A percentile compares a stretch with the other conserved stretches of the same genome.
Conservation (phyloP, 2,329 filamentous ascomycete genomes). For the Neofusicoccum cordaticola region DNA sequence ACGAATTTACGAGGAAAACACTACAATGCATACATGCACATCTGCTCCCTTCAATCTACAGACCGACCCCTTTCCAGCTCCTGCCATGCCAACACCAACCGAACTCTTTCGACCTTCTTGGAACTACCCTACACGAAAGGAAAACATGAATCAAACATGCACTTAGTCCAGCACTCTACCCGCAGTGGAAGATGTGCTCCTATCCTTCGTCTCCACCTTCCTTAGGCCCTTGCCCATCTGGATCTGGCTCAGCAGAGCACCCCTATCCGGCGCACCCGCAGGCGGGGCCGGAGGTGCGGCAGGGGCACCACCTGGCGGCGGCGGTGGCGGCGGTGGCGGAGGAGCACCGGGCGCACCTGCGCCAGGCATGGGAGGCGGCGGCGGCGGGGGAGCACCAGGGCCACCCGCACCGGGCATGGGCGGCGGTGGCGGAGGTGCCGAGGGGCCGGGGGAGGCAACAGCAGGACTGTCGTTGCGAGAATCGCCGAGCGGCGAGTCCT, state of each 20-base stretch:
- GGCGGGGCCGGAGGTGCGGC: constrained; percentile 49
- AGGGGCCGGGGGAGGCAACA: constrained; percentile 41
- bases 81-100: neutral
- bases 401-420: constrained; percentile 25
- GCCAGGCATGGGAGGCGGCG: constrained; percentile 46
- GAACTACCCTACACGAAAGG: neutral
- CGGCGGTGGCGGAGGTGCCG: constrained; percentile 44
- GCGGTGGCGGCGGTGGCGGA: constrained; percentile 35
- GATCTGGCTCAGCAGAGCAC: constrained; percentile 76
- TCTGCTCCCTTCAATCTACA: neutral
- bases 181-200: constrained; percentile 67
- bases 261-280: constrained; percentile 37
- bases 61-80: neutral
- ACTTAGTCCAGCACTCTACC: constrained; percentile 62
- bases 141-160: neutral
- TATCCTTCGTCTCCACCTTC: constrained; percentile 89
- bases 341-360: constrained; percentile 26
- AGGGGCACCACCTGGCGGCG: constrained; percentile 30
- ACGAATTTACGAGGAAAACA: neutral
- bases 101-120: neutral
- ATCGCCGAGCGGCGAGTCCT: constrained; percentile 47
- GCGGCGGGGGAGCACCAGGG: constrained; percentile 42
- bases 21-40: neutral
- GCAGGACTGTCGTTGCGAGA: constrained; percentile 40
- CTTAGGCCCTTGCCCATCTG: constrained; percentile 73